Base-by-base conservation (phyloP, 176 grass and related monocot genomes). In the Triticum turgidum region DNA sequence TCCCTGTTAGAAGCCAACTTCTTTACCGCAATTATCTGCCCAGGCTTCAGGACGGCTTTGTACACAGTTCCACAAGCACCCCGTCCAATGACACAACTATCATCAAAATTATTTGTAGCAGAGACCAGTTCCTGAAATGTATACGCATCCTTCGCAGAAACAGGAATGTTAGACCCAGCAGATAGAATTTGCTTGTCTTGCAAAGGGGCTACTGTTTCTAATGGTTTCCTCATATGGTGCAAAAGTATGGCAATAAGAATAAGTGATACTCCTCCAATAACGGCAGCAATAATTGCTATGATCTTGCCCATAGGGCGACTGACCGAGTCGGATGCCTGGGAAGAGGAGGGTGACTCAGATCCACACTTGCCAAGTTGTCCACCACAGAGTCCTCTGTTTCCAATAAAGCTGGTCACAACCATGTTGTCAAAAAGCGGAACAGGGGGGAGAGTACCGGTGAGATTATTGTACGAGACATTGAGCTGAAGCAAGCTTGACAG, bases 21-120 rank as follows among this genome's bases (percentile, higher is more conserved):
- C 88, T 99, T 99, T 80, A 96, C 97, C 1, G 97, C 97, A 82
- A 99, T 85, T 83, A 73, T 92, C 30, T 86, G 87, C 39, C 92
- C 94, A 61, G 87, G 76, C 76, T 87, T 92, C 87, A 97, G 84
- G 25, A 94, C 80, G 18, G 97, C 97, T 86, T 87, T 90, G 80
- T 99, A 99, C 18, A 99, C 94, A 69, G 92, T 97, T 66, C 97
- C 97, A 76, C 92, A 99, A 45, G 94, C 97, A 76, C 97, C 97
- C 41, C 80, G 83, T 67, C 97, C 97, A 52, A 99, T 93, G 44
- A 97, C 52, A 87, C 88, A 97, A 56, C 80, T 86, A 81, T 94
- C 93, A 37, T 99, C 90, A 78, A 99, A 99, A 89, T 97, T 94
- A 90, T 94, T 93, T 80, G 97, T 99, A 20, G 94, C 94, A 42